Percentiles rank a stretch among this genome's conserved stretches.
These are phyloP conservation scores for Leucocoprinus birnbaumii DNA, from an alignment of 768 basidiomycete species.

Conservation along the genomic window DNA sequence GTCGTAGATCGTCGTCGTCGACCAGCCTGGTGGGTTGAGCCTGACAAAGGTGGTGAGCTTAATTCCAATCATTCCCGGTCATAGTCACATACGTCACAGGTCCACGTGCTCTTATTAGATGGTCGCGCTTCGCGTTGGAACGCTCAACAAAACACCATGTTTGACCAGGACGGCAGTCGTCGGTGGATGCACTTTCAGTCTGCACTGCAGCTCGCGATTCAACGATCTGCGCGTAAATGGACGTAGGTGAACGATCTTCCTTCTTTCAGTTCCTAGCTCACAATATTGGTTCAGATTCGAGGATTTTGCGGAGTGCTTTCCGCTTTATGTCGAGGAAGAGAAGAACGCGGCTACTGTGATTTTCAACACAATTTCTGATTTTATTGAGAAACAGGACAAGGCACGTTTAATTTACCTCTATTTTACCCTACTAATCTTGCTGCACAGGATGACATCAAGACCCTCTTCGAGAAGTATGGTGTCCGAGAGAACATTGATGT, in stretches of 20 bases:
- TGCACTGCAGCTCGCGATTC: slow-evolving; percentile 52
- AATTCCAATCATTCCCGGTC: neutral
- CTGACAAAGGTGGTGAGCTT: slow-evolving; percentile 1
- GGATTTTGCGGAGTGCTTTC: slow-evolving; percentile 64
- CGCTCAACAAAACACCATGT: slow-evolving; percentile 28
- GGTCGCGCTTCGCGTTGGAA: neutral
- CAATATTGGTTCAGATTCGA: slow-evolving; percentile 38
- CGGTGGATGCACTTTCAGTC: slow-evolving; percentile 58
- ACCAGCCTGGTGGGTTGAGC: neutral
- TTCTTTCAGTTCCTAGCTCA: neutral
- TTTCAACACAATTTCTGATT: slow-evolving; percentile 65
- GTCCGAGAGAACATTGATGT: slow-evolving; percentile 69
- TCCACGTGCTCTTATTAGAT: no score
- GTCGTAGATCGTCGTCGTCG: neutral
- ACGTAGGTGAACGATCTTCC: slow-evolving; percentile 36
- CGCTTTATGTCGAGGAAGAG: slow-evolving; percentile 63
- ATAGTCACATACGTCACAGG: no score
- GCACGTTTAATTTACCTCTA: slow-evolving; percentile 28
- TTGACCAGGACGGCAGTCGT: slow-evolving; percentile 44
- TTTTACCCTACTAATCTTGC: neutral
- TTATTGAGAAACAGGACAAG: slow-evolving; percentile 64
- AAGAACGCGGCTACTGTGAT: slow-evolving; percentile 58
- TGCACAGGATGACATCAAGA: slow-evolving; percentile 59
- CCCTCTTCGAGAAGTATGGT: slow-evolving; percentile 65
- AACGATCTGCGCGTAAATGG: slow-evolving; percentile 57